A percentile compares a stretch with the other conserved stretches of the same genome.
phyloP scores from a whole-genome alignment of 805 yeast genomes.

The Candida rishiriensis region DNA sequence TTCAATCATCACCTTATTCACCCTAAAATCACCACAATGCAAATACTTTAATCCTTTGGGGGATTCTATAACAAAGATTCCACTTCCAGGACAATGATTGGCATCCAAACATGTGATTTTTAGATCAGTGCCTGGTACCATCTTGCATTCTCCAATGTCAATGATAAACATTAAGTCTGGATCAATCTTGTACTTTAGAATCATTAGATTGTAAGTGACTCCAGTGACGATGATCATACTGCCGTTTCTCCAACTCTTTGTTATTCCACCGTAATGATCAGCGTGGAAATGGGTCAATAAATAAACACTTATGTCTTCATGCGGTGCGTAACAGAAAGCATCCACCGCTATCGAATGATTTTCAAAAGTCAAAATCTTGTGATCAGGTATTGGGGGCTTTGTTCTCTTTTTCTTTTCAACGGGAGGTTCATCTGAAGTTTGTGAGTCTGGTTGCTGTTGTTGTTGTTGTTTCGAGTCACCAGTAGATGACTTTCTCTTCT shows the following conservation, averaged over 20 bases:
- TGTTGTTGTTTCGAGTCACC: background rate
- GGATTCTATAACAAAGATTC: constrained; percentile 65
- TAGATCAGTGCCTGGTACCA: constrained; percentile 37
- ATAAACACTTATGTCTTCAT: constrained; percentile 45
- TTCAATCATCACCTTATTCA: constrained; percentile 46
- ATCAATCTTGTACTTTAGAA: constrained; percentile 50
- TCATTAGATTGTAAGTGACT: constrained; percentile 58
- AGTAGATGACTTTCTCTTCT: constrained; percentile 3
- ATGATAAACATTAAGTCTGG: constrained; percentile 36
- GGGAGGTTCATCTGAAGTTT: background rate
- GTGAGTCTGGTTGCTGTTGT: background rate
- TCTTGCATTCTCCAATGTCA: constrained; percentile 34
- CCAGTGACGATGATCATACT: constrained; percentile 61
- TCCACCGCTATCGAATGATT: constrained; percentile 49
- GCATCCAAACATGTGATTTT: constrained; percentile 72
- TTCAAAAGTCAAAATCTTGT: constrained; percentile 48
- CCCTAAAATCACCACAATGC: constrained; percentile 95
- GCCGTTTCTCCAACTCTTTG: constrained; percentile 72
- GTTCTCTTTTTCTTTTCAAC: constrained; percentile 18
- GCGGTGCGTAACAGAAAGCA: constrained; percentile 53
- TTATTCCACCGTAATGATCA: constrained; percentile 88
- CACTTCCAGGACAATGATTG: constrained; percentile 97
- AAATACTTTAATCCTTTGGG: constrained; percentile 36
- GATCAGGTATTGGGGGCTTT: constrained; percentile 43
- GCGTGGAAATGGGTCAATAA: constrained; percentile 84